Conservation (phyloP, 2,329 filamentous ascomycete genomes). For the Fusarium irregulare region DNA sequence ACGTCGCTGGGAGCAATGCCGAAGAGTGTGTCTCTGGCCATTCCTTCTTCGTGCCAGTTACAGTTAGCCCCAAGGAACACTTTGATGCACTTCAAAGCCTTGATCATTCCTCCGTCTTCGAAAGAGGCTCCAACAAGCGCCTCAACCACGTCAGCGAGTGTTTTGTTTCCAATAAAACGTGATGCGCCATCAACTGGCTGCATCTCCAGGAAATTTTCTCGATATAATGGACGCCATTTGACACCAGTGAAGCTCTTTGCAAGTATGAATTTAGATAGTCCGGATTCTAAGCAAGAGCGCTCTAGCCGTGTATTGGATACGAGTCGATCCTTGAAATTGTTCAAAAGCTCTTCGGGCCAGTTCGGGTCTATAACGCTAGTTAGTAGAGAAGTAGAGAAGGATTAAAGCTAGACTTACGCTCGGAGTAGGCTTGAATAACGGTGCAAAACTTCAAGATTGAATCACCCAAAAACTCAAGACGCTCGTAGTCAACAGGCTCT, state of each 20-base stretch:
- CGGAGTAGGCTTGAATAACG: slow-evolving; percentile 70
- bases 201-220: slow-evolving; percentile 51
- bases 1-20: slow-evolving; percentile 51
- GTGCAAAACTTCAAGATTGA: slow-evolving; percentile 81
- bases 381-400: neutral
- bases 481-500: slow-evolving; percentile 78
- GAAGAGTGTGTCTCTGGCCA: slow-evolving; percentile 58
- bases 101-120: slow-evolving; percentile 72
- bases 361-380: slow-evolving; percentile 61
- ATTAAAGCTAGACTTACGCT: slow-evolving; percentile 54
- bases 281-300: slow-evolving; percentile 69
- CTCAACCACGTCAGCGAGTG: slow-evolving; percentile 88
- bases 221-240: slow-evolving; percentile 78
- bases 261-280: slow-evolving; percentile 79
- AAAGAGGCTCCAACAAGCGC: slow-evolving; percentile 83
- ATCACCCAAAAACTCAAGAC: slow-evolving; percentile 89
- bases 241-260: slow-evolving; percentile 72
- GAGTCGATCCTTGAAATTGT: slow-evolving; percentile 72
- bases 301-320: slow-evolving; percentile 82
- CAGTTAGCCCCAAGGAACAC: slow-evolving; percentile 70
- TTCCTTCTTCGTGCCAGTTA: slow-evolving; percentile 62
- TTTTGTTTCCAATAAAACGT: slow-evolving; percentile 74
- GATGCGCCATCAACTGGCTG: slow-evolving; percentile 2
- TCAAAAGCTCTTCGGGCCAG: slow-evolving; percentile 83
- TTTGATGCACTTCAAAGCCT: slow-evolving; percentile 72